Percentiles rank a stretch among this genome's conserved stretches.
phyloP scores from a whole-genome alignment of 768 basidiomycete species.

The Tubosaeta sp. region DNA sequence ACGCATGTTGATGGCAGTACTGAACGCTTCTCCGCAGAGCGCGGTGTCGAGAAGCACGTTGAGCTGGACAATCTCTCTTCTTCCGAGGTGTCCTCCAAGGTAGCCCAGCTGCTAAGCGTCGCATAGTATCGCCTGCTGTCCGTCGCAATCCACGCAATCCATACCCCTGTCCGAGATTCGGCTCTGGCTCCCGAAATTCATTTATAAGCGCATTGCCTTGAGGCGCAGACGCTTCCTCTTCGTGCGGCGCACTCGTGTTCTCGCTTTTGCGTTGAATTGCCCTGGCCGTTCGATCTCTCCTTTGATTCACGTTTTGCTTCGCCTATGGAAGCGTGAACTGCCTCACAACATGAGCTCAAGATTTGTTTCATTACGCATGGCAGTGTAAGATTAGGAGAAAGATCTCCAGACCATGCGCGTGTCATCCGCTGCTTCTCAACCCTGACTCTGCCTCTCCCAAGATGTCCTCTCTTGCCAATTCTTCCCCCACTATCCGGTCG shows the following conservation, averaged over 20 bases:
- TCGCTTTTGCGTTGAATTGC: slow-evolving; percentile 1
- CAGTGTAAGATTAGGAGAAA: neutral
- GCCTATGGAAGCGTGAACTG: neutral
- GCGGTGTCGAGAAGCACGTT: slow-evolving; percentile 75
- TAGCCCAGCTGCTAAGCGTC: slow-evolving; percentile 54
- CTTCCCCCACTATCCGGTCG: slow-evolving; percentile 37
- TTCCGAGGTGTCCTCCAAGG: slow-evolving; percentile 65
- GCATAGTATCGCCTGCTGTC: slow-evolving; percentile 15
- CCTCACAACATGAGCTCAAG: neutral
- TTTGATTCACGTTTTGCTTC: neutral
- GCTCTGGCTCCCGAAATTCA: neutral
- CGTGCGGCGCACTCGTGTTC: slow-evolving; percentile 20
- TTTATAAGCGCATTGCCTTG: slow-evolving; percentile 13
- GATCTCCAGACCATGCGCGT: neutral
- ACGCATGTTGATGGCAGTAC: slow-evolving; percentile 11
- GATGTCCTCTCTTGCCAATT: slow-evolving; percentile 41
- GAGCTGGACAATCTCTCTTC: slow-evolving; percentile 74
- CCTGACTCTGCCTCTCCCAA: slow-evolving; percentile 14
- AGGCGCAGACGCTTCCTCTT: slow-evolving; percentile 13
- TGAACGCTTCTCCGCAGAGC: slow-evolving; percentile 45
- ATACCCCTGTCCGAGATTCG: neutral
- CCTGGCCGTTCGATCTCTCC: slow-evolving; percentile 1
- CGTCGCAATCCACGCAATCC: slow-evolving; percentile 6
- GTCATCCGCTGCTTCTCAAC: neutral
- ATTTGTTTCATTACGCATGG: neutral